Evolutionary conservation across 2,329 filamentous ascomycete species (phyloP).

Genomic region (Penicillium verrucosum): DNA sequence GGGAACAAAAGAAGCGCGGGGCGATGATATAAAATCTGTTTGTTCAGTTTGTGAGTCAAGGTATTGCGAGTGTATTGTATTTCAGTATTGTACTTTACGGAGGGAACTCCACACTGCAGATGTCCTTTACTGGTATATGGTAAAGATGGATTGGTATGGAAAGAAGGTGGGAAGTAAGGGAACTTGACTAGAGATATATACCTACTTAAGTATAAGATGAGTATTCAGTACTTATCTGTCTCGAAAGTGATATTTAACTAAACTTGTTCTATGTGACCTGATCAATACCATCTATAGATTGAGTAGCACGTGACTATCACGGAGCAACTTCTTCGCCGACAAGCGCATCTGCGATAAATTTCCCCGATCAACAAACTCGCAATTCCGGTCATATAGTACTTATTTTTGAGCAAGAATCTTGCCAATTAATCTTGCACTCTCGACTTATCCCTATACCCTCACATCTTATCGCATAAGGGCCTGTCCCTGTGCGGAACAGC

Average conservation of each 20-base stretch:
- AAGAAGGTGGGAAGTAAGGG: not conserved
- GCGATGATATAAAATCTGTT: conserved; percentile 24
- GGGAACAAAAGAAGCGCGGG: conserved; percentile 23
- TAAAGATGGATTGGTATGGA: not conserved
- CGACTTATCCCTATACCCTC: not conserved
- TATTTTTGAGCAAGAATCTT: not conserved
- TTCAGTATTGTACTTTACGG: conserved; percentile 11
- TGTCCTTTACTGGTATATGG: not conserved
- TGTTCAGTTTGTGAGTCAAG: conserved; percentile 12
- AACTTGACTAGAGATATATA: not conserved
- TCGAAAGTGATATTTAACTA: not conserved
- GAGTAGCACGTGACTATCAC: conserved; percentile 23
- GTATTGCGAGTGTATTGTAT: conserved; percentile 7
- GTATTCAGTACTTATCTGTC: too few relatives aligned
- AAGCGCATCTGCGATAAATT: conserved; percentile 24
- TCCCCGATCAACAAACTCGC: conserved; percentile 22
- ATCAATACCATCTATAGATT: not conserved
- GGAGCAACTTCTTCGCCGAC: conserved; percentile 25
- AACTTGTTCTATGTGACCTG: not conserved
- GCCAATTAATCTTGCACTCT: not conserved
- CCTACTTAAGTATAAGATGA: too few relatives aligned
- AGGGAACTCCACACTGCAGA: not conserved
- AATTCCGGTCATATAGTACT: conserved; percentile 1
- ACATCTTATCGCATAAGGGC: conserved; percentile 11
- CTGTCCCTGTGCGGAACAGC: conserved; percentile 20